Evolutionary conservation across 2,329 filamentous ascomycete species (phyloP), one percentile per base, ranked within the genome.

Genomic region (Aaosphaeria pasadenensis): DNA sequence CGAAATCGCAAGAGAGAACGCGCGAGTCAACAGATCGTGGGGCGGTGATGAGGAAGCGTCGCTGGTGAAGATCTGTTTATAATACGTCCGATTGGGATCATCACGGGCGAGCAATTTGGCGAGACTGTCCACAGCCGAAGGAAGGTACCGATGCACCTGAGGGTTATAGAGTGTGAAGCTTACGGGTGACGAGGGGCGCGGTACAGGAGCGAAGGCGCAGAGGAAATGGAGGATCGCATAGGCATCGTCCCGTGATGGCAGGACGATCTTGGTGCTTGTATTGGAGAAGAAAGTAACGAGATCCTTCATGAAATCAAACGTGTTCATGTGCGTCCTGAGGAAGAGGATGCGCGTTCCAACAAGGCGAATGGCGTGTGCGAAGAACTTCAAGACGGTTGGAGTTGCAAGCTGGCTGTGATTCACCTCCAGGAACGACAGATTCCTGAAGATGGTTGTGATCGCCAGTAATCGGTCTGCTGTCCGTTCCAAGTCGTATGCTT

Each of bases 251-350:
- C 88, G 86, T 17, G 87, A 87, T 1, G 91, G 87, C 36, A 99
- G 77, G 63, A 92, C 87, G 45, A 97, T 81, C 7, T 83, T 82
- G 42, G 88, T 84, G 6, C 91, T 85, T 42, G 95, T 83, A 68
- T 99, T 97, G 48, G 92, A 96, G 46, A 99, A 77, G 56, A 95
- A 84, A 11, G 90, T 86, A 49, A 97, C 83, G 30, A 91, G 77
- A 68, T 99, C 94, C 72, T 99, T 99, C 89, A 96, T 95, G 61
- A 97, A 92, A 70, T 99, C 94, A 56, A 96, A 76, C 0, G 88
- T 94, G 70, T 96, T 96, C 62, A 82, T 78, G 56, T 94, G 82
- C 4, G 85, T 89, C 36, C 90, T 84, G 39, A 97, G 74, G 30
- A 97, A 80, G 79, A 92, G 89, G 58, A 90, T 90, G 11, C 91